Base-by-base conservation (phyloP, 345 rosid species). In the Camelina laxa region DNA sequence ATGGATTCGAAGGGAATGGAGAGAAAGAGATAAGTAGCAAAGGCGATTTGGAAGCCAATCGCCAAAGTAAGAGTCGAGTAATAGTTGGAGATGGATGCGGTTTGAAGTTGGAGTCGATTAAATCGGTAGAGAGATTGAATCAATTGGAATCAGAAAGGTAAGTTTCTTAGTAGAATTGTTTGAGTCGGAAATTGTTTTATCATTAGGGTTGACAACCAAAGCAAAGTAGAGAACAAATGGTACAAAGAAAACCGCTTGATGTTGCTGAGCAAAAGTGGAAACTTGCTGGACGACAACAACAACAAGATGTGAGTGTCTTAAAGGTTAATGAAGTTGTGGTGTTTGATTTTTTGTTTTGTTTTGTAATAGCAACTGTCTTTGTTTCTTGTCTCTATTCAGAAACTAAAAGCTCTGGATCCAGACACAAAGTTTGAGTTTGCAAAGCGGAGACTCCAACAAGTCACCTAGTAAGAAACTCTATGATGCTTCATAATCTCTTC, bases 381-480 rank as follows among this genome's bases (percentile, higher is more conserved):
- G 51, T 16, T 24, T 61, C 22, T 62, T 63, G 66, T 64, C 58
- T 65, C 36, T 72, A 70, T 35, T 20, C 51, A 72, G 75, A 73
- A 75, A 36, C 73, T 27, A 58, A 90, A 92, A 82, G 81, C 66
- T 56, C 63, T 86, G 80, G 73, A 82, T 62, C 77, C 87, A 9
- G 87, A 80, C 15, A 89, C 86, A 67, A 83, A 36, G 84, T 89
- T 90, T 58, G 98, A 95, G 86, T 86, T 76, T 33, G 78, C 99
- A 7, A 90, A 88, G 82, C 85, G 91, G 82, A 95, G 82, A 85
- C 89, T 95, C 58, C 96, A 95, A 59, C n/a, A n/a, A n/a, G n/a
- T n/a, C n/a, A n/a, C n/a, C n/a, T n/a, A n/a, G n/a, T n/a, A n/a
- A n/a, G n/a, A n/a, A n/a, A n/a, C n/a, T n/a, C n/a, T n/a, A n/a